Base-by-base conservation (phyloP, 208 protist species). In the Novymonas esmeraldas region DNA sequence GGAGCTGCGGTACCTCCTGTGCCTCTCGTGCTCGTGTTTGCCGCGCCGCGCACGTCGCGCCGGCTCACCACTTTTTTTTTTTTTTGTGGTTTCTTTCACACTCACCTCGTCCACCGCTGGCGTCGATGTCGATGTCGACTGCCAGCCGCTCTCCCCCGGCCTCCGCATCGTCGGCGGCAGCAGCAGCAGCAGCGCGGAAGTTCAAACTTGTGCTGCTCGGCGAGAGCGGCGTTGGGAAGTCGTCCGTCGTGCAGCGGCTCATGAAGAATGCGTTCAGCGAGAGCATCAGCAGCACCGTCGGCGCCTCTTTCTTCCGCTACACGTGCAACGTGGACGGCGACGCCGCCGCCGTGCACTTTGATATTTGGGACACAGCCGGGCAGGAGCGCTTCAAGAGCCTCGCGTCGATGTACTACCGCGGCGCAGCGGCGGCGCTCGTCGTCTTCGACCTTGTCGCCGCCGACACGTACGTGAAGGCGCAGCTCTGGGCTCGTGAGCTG, bases 401-500 rank as follows among this genome's bases (percentile, higher is more conserved):
- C 28, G 92, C 90, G 3, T 89, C 89, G 44, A 98, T 97, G 87
- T 98, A 98, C 76, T 98, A 98, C 79, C 84, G 94, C 52, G 90
- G 90, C 3, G 90, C 94, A 1, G 89, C 87, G 10, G 94, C 92
- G 18, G 92, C 92, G 28, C 68, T 99, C 6, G 84, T 99, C 0
- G 97, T 98, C 20, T 99, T 99, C 76, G 98, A 99, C 58, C 93
- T 99, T 49, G 98, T 96, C 28, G 92, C 97, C 57, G 67, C 84
- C 56, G 93, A 98, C 44, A 96, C 90, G 36, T 99, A 95, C 77
- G 85, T 93, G 50, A 97, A 92, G 50, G 98, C 97, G 34, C 93
- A 98, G 70, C 92, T 95, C 64, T 99, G 98, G 98, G 94, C 98
- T 31, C 96, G 93, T 22, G 97, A 99, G 83, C 85, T 99, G 51